Conservation (phyloP, 768 basidiomycete species). For the Leccinum uliginosum region DNA sequence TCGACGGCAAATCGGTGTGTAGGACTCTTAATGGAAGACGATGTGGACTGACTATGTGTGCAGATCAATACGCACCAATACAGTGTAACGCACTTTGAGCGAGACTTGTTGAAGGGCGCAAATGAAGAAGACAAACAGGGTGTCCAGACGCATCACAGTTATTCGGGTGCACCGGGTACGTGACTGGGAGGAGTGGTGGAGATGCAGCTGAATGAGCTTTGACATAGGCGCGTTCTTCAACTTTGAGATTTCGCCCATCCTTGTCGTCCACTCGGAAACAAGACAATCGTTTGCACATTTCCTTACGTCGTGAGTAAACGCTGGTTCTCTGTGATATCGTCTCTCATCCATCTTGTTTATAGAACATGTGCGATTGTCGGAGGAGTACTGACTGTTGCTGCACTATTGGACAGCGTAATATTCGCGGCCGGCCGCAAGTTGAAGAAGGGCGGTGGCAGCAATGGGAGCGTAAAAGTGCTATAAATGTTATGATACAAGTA, state of each 20-base stretch:
- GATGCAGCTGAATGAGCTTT: not conserved
- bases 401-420: constrained; percentile 79
- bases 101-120: constrained; percentile 70
- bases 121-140: constrained; percentile 57
- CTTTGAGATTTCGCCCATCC: constrained; percentile 96
- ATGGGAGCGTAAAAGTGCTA: constrained; percentile 31
- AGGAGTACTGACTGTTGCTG: constrained; percentile 92
- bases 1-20: constrained; percentile 66
- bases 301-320: constrained; percentile 81
- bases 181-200: not conserved
- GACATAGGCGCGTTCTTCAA: constrained; percentile 77
- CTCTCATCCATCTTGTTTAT: constrained; percentile 1
- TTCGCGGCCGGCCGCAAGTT: constrained; percentile 77
- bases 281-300: constrained; percentile 98
- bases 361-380: constrained; percentile 98
- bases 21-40: not conserved
- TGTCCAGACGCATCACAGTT: constrained; percentile 70
- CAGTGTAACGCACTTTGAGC: constrained; percentile 93
- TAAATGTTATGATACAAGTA: constrained; percentile 17
- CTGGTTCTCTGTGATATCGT: not conserved
- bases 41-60: constrained; percentile 3
- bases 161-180: constrained; percentile 64
- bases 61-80: constrained; percentile 91
- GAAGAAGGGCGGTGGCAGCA: constrained; percentile 48
- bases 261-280: constrained; percentile 85